Conservation (phyloP, 768 basidiomycete species). For the Trametes gibbosa region DNA sequence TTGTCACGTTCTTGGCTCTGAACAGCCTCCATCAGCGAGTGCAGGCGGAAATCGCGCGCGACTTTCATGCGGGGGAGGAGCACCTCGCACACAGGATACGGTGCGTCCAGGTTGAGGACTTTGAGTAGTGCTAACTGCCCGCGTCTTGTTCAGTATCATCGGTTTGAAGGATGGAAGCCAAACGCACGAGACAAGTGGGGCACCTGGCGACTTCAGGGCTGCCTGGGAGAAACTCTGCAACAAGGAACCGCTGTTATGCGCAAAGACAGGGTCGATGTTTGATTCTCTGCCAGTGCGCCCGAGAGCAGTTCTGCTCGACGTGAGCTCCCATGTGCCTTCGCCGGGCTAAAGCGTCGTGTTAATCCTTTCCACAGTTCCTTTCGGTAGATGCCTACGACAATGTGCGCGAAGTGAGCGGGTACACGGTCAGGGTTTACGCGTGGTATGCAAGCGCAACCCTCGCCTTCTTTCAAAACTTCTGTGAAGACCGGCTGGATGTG, state of each 20-base stretch:
- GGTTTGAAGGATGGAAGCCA: not conserved
- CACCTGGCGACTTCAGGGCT: slow-evolving; percentile 5
- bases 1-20: slow-evolving; percentile 3
- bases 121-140: no score
- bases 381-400: not conserved
- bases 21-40: not conserved
- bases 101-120: not conserved
- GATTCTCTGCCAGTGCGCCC: not conserved
- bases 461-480: not conserved
- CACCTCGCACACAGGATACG: not conserved
- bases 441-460: not conserved
- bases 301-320: slow-evolving; percentile 1
- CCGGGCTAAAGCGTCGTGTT: no score
- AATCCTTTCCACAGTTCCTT: not conserved
- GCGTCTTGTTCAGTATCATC: not conserved
- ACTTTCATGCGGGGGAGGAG: not conserved
- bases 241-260: slow-evolving; percentile 7
- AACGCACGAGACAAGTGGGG: not conserved
- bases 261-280: slow-evolving; percentile 2
- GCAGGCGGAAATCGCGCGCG: slow-evolving; percentile 2
- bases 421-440: not conserved
- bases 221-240: slow-evolving; percentile 8
- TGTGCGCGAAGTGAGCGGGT: not conserved
- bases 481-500: not conserved
- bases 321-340: not conserved